These are phyloP conservation scores for Penicillium capsulatum DNA, from an alignment of 2,329 filamentous ascomycete species.

Conservation along the genomic window DNA sequence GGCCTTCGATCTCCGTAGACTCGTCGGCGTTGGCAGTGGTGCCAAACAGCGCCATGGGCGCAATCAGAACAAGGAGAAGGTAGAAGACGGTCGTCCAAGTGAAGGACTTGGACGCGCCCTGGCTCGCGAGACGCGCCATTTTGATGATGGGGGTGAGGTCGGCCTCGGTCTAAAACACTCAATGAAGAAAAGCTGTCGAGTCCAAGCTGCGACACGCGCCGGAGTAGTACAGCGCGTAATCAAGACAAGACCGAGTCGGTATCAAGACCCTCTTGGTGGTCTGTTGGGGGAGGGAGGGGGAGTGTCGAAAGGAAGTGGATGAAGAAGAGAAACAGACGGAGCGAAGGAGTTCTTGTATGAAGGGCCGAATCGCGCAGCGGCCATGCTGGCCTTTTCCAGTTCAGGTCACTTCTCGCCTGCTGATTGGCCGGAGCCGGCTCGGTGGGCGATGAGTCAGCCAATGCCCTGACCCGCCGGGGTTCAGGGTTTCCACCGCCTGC, in stretches of 20 bases:
- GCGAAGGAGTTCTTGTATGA: slow-evolving; percentile 32
- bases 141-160: slow-evolving; percentile 25
- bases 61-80: slow-evolving; percentile 79
- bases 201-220: slow-evolving; percentile 7
- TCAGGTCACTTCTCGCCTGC: slow-evolving; percentile 37
- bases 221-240: slow-evolving; percentile 10
- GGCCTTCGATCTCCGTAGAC: slow-evolving; percentile 71
- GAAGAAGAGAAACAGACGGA: slow-evolving; percentile 17
- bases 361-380: slow-evolving; percentile 32
- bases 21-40: slow-evolving; percentile 63
- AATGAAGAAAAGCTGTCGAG: slow-evolving; percentile 12
- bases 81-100: slow-evolving; percentile 84
- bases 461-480: background rate
- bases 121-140: slow-evolving; percentile 58
- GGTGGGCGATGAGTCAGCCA: slow-evolving; percentile 29
- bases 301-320: slow-evolving; percentile 21
- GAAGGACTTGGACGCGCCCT: slow-evolving; percentile 66
- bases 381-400: slow-evolving; percentile 46
- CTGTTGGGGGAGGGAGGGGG: slow-evolving; percentile 11
- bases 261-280: slow-evolving; percentile 18
- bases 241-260: slow-evolving; percentile 13
- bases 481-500: slow-evolving; percentile 20
- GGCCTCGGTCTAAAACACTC: slow-evolving; percentile 1
- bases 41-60: slow-evolving; percentile 79
- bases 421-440: slow-evolving; percentile 31